Evolutionary conservation across 2,329 filamentous ascomycete genomes (phyloP).

Genomic region (Fusarium nematophilum): DNA sequence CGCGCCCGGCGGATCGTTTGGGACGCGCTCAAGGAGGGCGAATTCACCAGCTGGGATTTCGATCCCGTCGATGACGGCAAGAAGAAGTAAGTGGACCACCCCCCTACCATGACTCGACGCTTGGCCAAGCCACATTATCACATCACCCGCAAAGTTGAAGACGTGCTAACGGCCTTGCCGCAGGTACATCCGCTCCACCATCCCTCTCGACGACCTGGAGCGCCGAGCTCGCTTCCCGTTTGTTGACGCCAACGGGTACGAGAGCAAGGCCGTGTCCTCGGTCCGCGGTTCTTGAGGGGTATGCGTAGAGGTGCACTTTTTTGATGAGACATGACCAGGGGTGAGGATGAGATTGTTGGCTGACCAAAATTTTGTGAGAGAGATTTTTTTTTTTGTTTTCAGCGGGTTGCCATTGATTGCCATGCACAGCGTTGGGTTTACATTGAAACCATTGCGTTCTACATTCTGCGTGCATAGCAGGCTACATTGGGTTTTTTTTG

Average conservation of each 20-base stretch:
- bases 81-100: constrained; percentile 64
- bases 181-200: constrained; percentile 87
- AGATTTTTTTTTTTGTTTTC: constrained; percentile 11
- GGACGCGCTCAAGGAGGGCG: constrained; percentile 80
- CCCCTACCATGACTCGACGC: constrained; percentile 23
- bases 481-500: constrained; percentile 17
- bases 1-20: constrained; percentile 82
- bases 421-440: constrained; percentile 20
- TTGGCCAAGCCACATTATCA: constrained; percentile 43
- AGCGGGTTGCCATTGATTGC: constrained; percentile 27
- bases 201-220: constrained; percentile 84
- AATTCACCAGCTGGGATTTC: constrained; percentile 87
- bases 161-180: constrained; percentile 40
- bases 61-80: constrained; percentile 78
- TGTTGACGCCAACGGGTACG: constrained; percentile 66
- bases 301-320: not conserved
- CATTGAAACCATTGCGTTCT: constrained; percentile 13
- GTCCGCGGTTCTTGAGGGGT: constrained; percentile 43
- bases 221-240: constrained; percentile 78
- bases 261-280: constrained; percentile 55
- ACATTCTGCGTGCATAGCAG: constrained; percentile 35
- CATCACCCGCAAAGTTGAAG: constrained; percentile 39
- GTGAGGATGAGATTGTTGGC: not conserved
- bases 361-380: too few relatives aligned
- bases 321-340: constrained; percentile 20